phyloP scores from a whole-genome alignment of 1,284 basidiomycete species.

The Cutaneotrichosporon sp. region DNA sequence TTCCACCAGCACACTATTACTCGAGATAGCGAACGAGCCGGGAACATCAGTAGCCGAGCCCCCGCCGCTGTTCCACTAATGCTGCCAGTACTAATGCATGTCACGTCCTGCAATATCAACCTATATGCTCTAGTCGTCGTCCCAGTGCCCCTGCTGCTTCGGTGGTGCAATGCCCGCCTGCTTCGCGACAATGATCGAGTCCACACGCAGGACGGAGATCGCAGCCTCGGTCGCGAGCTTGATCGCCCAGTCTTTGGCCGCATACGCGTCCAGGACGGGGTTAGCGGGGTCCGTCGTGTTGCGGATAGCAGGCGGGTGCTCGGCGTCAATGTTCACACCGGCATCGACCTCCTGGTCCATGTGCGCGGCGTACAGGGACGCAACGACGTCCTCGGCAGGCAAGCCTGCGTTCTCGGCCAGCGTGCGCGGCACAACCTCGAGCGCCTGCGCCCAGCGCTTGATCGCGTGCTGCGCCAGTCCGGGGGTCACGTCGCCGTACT shows the following conservation, averaged over 20 bases:
- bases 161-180: conserved; percentile 63
- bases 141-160: conserved; percentile 51
- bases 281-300: conserved; percentile 14
- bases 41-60: too few relatives aligned
- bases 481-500: conserved; percentile 80
- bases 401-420: conserved; percentile 95
- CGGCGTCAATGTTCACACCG: conserved; percentile 86
- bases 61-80: too few relatives aligned
- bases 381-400: conserved; percentile 88
- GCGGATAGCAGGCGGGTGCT: conserved; percentile 29
- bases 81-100: conserved; percentile 8
- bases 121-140: conserved; percentile 43
- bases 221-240: conserved; percentile 75
- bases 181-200: conserved; percentile 97
- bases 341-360: conserved; percentile 54
- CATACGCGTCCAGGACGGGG: conserved; percentile 40
- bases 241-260: conserved; percentile 50
- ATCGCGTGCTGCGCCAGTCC: conserved; percentile 94
- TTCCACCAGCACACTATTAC: too few relatives aligned
- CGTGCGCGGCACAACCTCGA: conserved; percentile 90
- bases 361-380: conserved; percentile 83
- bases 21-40: too few relatives aligned
- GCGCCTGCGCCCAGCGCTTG: conserved; percentile 78
- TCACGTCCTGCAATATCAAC: background rate
- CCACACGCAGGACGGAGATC: conserved; percentile 86